phyloP scores from a whole-genome alignment of 2,329 filamentous ascomycete species.

The Aspergillus ibericus region DNA sequence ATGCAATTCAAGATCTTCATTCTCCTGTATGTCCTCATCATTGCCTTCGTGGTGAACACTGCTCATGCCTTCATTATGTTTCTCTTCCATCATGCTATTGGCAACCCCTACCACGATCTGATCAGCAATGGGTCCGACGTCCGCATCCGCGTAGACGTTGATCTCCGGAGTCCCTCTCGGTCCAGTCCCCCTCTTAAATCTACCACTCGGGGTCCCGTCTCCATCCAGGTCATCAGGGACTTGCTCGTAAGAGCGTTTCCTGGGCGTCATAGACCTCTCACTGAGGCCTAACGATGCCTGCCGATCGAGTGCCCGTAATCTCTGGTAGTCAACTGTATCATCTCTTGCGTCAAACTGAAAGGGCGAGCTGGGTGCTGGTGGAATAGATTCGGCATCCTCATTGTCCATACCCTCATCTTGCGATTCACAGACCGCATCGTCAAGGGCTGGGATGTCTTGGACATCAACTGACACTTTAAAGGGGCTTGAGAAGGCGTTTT shows the following conservation, averaged over 20 bases:
- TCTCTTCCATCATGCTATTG: slow-evolving; percentile 41
- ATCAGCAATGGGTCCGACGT: slow-evolving; percentile 23
- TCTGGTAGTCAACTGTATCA: slow-evolving; percentile 35
- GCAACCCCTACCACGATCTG: slow-evolving; percentile 24
- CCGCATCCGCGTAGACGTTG: slow-evolving; percentile 31
- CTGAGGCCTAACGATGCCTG: slow-evolving; percentile 11
- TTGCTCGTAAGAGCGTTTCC: slow-evolving; percentile 25
- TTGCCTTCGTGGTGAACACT: slow-evolving; percentile 35
- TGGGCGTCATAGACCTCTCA: slow-evolving; percentile 20
- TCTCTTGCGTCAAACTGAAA: slow-evolving; percentile 36
- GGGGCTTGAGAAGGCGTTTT: slow-evolving; percentile 29
- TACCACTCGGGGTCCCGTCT: slow-evolving; percentile 16
- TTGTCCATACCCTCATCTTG: slow-evolving; percentile 19
- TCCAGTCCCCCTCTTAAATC: slow-evolving; percentile 30
- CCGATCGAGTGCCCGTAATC: slow-evolving; percentile 15
- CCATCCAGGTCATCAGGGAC: slow-evolving; percentile 17
- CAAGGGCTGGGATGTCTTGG: slow-evolving; percentile 15
- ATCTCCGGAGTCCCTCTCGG: slow-evolving; percentile 23
- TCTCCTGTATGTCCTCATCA: slow-evolving; percentile 19
- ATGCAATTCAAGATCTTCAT: slow-evolving; percentile 23
- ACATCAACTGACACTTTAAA: slow-evolving; percentile 23
- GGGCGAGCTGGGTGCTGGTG: slow-evolving; percentile 37
- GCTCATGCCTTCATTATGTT: slow-evolving; percentile 44
- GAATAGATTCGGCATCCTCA: slow-evolving; percentile 23
- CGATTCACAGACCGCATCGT: slow-evolving; percentile 19